These are phyloP conservation scores for Pseudogymnoascus sp. DNA, from an alignment of 2,329 filamentous ascomycete genomes.

Conservation along the genomic window DNA sequence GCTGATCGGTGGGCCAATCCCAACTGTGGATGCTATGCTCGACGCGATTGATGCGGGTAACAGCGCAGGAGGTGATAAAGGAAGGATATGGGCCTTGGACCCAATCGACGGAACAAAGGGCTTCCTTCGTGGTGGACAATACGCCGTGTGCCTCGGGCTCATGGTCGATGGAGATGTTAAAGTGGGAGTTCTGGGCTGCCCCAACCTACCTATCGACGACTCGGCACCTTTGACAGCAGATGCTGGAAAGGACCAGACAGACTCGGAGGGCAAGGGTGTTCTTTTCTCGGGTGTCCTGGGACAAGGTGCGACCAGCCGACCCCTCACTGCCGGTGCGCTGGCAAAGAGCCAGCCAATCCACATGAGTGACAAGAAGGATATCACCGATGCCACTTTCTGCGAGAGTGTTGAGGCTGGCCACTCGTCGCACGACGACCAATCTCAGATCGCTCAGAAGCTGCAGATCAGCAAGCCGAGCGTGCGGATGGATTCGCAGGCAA, in stretches of 20 bases:
- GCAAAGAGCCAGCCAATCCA: slow-evolving; percentile 53
- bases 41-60: slow-evolving; percentile 59
- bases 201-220: slow-evolving; percentile 88
- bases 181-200: slow-evolving; percentile 89
- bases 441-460: slow-evolving; percentile 71
- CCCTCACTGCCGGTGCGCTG: slow-evolving; percentile 52
- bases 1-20: slow-evolving; percentile 60
- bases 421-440: slow-evolving; percentile 82
- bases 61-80: slow-evolving; percentile 61
- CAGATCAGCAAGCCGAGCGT: slow-evolving; percentile 86
- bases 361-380: slow-evolving; percentile 70
- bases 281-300: slow-evolving; percentile 78
- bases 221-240: slow-evolving; percentile 58
- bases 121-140: slow-evolving; percentile 91
- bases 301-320: slow-evolving; percentile 70
- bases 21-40: slow-evolving; percentile 57
- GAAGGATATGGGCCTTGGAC: slow-evolving; percentile 91
- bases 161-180: slow-evolving; percentile 91
- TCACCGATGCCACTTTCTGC: slow-evolving; percentile 82
- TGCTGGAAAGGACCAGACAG: slow-evolving; percentile 65
- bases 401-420: slow-evolving; percentile 93
- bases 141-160: slow-evolving; percentile 86
- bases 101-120: slow-evolving; percentile 98
- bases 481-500: slow-evolving; percentile 95
- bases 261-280: slow-evolving; percentile 70